These are phyloP conservation scores for Termitomyces sp. DNA, from an alignment of 768 basidiomycete genomes.

Conservation along the genomic window DNA sequence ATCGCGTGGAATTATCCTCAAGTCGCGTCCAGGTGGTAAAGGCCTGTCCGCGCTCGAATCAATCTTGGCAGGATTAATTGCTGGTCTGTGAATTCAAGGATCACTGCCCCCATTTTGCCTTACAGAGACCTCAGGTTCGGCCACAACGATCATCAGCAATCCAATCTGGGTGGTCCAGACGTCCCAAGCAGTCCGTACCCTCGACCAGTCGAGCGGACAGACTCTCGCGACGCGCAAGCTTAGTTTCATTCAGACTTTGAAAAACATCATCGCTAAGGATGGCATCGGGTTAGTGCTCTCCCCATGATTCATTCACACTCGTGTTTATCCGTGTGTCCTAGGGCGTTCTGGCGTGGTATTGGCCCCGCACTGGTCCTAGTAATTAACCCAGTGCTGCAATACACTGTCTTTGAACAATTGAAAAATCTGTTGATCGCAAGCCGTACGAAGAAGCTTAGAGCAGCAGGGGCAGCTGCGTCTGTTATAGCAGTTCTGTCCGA, in stretches of 20 bases:
- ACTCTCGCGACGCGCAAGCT: constrained; percentile 36
- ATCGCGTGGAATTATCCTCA: constrained; percentile 51
- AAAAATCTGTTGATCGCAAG: constrained; percentile 75
- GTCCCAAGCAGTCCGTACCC: constrained; percentile 69
- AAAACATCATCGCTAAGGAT: constrained; percentile 63
- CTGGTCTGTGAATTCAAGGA: constrained; percentile 43
- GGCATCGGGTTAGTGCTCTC: constrained; percentile 43
- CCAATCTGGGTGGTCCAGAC: constrained; percentile 98
- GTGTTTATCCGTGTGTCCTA: constrained; percentile 10
- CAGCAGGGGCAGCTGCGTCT: constrained; percentile 34
- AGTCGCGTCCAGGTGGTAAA: constrained; percentile 51
- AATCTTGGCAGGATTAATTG: constrained; percentile 82
- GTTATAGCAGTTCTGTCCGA: constrained; percentile 60
- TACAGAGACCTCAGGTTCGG: constrained; percentile 54
- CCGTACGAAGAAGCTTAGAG: constrained; percentile 48
- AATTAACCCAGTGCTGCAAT: constrained; percentile 91
- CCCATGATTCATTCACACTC: background rate
- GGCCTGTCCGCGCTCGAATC: constrained; percentile 83
- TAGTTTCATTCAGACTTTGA: constrained; percentile 59
- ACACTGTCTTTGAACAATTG: constrained; percentile 93
- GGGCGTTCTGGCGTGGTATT: constrained; percentile 90
- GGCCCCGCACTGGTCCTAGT: constrained; percentile 92
- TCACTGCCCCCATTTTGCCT: background rate
- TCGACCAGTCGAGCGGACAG: constrained; percentile 28
- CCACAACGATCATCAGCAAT: constrained; percentile 85